Base-by-base conservation (phyloP, 2,329 filamentous ascomycete species). In the Coniochaeta hoffmannii region DNA sequence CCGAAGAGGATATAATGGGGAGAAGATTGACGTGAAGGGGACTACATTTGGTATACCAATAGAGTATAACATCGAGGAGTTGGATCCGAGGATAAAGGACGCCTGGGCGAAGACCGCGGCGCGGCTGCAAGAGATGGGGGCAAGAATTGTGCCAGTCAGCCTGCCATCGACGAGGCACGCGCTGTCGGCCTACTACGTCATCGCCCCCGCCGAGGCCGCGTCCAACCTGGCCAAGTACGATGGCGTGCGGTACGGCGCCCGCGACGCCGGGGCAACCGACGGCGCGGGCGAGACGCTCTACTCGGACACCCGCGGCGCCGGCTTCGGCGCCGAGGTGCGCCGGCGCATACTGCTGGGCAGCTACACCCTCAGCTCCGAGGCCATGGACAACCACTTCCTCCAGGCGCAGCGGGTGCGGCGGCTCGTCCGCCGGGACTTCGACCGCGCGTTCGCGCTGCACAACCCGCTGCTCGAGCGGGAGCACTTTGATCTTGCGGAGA, bases 151-250 rank as follows among this genome's bases (percentile, higher is more conserved):
- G 11, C 81, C 88, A 1, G 81, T 97, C 15, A 90, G 87, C 2
- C 78, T 99, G 4, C 92, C 93, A 0, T 83, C 86, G 0, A 99
- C 93, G 1, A 87, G 84, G 59, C 86, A 89, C 62, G 93, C 94
- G 0, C 81, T 99, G 0, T 89, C 91, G 19, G 89, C 94, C 32
- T 99, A 99, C 75, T 99, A 99, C 70, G 82, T 99, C 56, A 85
- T 99, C 55, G 95, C 94, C 0, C 90, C 94, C 0, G 93, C 94
- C 15, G 94, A 99, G 72, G 94, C 94, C 3, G 90, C 90, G 1
- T 97, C 93, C 15, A 99, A 99, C 65, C 82, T 99, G 2, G 90
- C 94, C 56, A 97, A 96, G 69, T 99, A 97, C 69, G 95, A 99
- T 64, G 94, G 94, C 19, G 84, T 97, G n/a, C 87, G 94, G 11